A percentile compares a stretch with the other conserved stretches of the same genome.
Evolutionary conservation across 176 grass and related monocot genomes (phyloP).

Genomic region (Metroxylon sagu): DNA sequence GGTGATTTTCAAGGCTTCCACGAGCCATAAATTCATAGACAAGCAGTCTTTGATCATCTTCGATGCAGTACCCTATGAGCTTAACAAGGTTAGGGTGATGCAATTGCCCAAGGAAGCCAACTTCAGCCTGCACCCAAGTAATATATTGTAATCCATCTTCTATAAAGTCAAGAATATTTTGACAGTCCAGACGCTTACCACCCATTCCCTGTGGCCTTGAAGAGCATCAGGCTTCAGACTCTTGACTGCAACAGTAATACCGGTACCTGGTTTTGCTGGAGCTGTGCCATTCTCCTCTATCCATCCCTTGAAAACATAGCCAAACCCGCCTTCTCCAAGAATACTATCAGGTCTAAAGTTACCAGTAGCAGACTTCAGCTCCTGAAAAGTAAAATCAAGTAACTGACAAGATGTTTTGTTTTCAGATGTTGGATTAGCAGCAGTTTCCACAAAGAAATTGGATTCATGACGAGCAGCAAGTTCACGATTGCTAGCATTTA

Average conservation of each 20-base stretch:
- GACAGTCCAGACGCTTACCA: constrained; percentile 44
- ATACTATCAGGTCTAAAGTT: constrained; percentile 99
- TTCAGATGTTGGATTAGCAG: constrained; percentile 30
- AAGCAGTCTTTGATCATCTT: constrained; percentile 93
- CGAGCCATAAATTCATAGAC: constrained; percentile 98
- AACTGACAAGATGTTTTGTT: constrained; percentile 52
- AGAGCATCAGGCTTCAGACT: constrained; percentile 93
- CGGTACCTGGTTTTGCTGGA: constrained; percentile 85
- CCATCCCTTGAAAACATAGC: constrained; percentile 98
- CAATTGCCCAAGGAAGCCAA: constrained; percentile 89
- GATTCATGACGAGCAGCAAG: constrained; percentile 42
- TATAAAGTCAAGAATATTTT: neutral
- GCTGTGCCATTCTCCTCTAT: constrained; percentile 77
- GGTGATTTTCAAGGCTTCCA: constrained; percentile 98
- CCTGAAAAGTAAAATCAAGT: constrained; percentile 91
- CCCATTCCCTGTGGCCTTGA: constrained; percentile 99
- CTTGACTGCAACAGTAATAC: constrained; percentile 94
- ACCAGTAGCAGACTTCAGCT: constrained; percentile 86
- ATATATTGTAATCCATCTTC: too few species aligned
- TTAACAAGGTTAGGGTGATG: constrained; percentile 98
- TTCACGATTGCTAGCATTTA: constrained; percentile 68
- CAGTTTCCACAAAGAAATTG: constrained; percentile 42
- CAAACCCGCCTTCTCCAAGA: constrained; percentile 97
- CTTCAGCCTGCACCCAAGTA: constrained; percentile 59
- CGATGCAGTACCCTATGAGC: constrained; percentile 94